phyloP scores from a whole-genome alignment of 176 grass and related monocot species.

The Triticum timopheevii region DNA sequence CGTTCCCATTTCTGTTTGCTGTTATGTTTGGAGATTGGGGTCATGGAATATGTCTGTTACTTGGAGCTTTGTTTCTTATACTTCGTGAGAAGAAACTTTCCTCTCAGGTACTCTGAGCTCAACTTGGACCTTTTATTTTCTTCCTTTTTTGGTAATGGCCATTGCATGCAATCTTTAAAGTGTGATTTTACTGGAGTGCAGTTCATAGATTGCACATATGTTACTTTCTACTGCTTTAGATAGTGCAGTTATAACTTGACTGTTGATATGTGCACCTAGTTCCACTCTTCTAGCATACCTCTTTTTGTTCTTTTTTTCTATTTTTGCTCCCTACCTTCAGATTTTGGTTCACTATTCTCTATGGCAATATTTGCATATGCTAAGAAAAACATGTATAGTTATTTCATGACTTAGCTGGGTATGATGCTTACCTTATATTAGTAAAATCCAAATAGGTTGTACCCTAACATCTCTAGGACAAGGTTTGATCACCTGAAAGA shows the following conservation, averaged over 20 bases:
- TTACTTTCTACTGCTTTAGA: conserved; percentile 6
- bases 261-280: not conserved
- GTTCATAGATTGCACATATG: not conserved
- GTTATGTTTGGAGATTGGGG: conserved; percentile 99
- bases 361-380: not conserved
- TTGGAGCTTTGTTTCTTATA: conserved; percentile 94
- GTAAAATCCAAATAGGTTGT: conserved; percentile 8
- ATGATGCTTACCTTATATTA: not conserved
- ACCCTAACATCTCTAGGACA: conserved; percentile 7
- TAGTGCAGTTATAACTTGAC: not conserved
- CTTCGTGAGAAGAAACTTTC: conserved; percentile 91
- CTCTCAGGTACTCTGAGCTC: conserved; percentile 62
- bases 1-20: conserved; percentile 99
- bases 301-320: not conserved
- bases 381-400: not conserved
- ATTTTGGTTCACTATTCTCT: not conserved
- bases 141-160: conserved; percentile 14
- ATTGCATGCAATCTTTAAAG: conserved; percentile 1
- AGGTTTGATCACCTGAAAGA: conserved; percentile 13
- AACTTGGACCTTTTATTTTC: not conserved
- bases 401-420: not conserved
- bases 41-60: conserved; percentile 94
- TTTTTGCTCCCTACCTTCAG: not conserved
- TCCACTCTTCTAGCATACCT: not conserved
- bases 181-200: not conserved